These are phyloP conservation scores for Boechera divaricarpa DNA, from an alignment of 345 rosid species.

Conservation along the genomic window DNA sequence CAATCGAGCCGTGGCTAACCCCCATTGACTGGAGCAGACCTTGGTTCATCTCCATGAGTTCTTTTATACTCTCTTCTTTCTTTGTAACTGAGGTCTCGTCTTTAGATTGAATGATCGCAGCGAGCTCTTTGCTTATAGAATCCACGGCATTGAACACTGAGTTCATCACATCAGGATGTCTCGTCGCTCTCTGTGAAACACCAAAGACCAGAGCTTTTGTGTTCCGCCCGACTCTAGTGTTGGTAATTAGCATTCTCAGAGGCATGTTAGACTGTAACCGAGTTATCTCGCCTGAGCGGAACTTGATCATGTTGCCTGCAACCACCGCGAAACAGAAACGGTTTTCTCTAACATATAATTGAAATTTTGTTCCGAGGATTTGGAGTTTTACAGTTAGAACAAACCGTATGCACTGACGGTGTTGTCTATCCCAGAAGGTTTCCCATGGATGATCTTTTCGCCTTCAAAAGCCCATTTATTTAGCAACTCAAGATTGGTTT, in stretches of 20 bases:
- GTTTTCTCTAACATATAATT: not conserved
- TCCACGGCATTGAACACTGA: conserved; percentile 82
- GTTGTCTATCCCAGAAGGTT: conserved; percentile 96
- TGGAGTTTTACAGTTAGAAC: conserved; percentile 48
- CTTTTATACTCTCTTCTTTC: conserved; percentile 76
- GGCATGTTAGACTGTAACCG: conserved; percentile 64
- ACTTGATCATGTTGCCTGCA: conserved; percentile 92
- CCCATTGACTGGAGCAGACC: conserved; percentile 93
- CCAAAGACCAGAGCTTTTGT: conserved; percentile 91
- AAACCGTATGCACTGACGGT: conserved; percentile 95
- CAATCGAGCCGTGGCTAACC: conserved; percentile 85
- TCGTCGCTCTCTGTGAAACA: conserved; percentile 73
- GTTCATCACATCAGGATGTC: conserved; percentile 77
- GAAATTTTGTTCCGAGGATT: not conserved
- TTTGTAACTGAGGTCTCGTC: conserved; percentile 56
- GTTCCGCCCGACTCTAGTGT: conserved; percentile 88
- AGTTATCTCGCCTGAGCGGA: conserved; percentile 72
- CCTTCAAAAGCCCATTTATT: conserved; percentile 98
- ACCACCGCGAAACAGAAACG: conserved; percentile 9
- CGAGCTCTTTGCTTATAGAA: conserved; percentile 73
- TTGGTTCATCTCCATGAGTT: conserved; percentile 93
- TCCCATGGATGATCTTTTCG: conserved; percentile 93
- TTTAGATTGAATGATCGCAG: conserved; percentile 59
- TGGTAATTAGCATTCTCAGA: conserved; percentile 84
- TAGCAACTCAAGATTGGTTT: conserved; percentile 64